Base-by-base conservation (phyloP, 306 rosid species). In the Comarum palustre region DNA sequence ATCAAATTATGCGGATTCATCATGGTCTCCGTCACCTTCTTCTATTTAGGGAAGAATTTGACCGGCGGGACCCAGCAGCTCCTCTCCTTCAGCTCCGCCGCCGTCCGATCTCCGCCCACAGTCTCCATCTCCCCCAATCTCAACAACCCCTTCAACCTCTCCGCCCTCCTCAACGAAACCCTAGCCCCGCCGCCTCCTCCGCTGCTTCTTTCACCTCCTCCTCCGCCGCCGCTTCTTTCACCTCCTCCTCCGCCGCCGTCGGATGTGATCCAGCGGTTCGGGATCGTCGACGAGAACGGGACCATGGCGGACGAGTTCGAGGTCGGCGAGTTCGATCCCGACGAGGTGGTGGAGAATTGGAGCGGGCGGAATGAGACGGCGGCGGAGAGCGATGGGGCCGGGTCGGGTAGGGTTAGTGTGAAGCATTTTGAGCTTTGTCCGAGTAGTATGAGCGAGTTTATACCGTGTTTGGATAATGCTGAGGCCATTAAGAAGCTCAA, bases 401-500 rank as follows among this genome's bases (percentile, higher is more conserved):
- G 43, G 14, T 71, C 77, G 73, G 22, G 55, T 4, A 52, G 45
- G 77, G 69, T 86, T 15, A 73, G 19, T 34, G 78, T 88, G 27
- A 81, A 82, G 77, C 91, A 73, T 73, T 94, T 94, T 39, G 69
- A 76, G 68, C 72, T 86, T 51, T 94, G 98, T 76, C 76, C 87
- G 7, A 63, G 58, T 17, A 72, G 29, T 46, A 82, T 82, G 96
- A 82, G 90, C 20, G 98, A 94, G 88, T 91, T 84, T 67, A 89
- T 94, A 72, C 98, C 97, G 36, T 94, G 97, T 84, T 84, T 94
- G 88, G 98, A 94, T 78, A 91, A 94, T 70, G 78, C 7, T 6
- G 85, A 78, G 15, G 97, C 91, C 47, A 85, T 89, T 80, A 71
- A 71, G 81, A 81, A 71, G 86, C 88, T 94, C 3, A 72, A 59